Evolutionary conservation across 306 rosid species (phyloP).

Genomic region (Canavalia gladiata): DNA sequence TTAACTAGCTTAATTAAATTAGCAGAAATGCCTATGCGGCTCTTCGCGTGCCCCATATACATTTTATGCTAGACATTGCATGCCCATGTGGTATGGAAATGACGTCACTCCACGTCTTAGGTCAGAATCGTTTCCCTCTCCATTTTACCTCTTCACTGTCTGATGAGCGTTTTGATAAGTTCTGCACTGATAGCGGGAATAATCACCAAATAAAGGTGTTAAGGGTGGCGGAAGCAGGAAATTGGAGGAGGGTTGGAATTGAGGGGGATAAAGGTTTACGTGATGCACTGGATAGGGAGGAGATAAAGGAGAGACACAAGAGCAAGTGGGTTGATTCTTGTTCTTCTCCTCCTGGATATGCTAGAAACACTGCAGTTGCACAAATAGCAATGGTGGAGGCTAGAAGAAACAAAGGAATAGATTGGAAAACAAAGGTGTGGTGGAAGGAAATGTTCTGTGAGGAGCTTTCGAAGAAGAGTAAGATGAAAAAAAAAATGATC

Average conservation of each 20-base stretch:
- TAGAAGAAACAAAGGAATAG: constrained; percentile 75
- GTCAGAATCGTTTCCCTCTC: not conserved
- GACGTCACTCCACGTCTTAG: not conserved
- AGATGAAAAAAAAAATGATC: constrained; percentile 59
- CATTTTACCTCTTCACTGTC: constrained; percentile 39
- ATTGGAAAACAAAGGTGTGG: constrained; percentile 89
- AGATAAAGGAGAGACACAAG: constrained; percentile 88
- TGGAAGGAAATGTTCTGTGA: constrained; percentile 99
- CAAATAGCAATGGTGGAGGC: constrained; percentile 26
- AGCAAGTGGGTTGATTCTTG: constrained; percentile 70
- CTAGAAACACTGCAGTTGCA: not conserved
- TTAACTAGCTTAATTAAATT: not conserved
- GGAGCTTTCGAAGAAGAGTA: constrained; percentile 74
- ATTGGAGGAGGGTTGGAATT: constrained; percentile 80
- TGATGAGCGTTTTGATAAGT: constrained; percentile 70
- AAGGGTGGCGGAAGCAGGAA: constrained; percentile 98
- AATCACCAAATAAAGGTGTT: constrained; percentile 83
- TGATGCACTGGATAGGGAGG: constrained; percentile 99
- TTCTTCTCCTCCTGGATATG: constrained; percentile 41
- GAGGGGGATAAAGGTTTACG: constrained; percentile 93
- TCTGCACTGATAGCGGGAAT: constrained; percentile 73
- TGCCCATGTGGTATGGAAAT: not conserved
- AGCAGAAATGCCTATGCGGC: not conserved
- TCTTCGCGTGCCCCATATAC: no score
- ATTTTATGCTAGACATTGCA: no score